Evolutionary conservation across 768 basidiomycete genomes (phyloP), one percentile per base, ranked within the genome.

Genomic region (Galerina sulciceps): DNA sequence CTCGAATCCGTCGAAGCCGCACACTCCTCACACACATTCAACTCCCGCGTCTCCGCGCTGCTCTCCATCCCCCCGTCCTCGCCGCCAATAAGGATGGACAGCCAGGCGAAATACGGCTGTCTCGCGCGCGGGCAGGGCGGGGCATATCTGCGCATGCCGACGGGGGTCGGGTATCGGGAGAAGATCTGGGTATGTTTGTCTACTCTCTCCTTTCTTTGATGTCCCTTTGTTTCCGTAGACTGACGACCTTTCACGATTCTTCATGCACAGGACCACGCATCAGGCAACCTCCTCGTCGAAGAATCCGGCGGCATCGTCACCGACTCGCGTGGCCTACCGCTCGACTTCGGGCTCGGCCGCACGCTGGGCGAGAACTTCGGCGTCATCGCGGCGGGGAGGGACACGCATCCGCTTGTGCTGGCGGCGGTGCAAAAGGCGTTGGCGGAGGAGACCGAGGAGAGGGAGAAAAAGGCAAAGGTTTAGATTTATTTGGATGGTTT

Each of bases 1-100:
- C 86, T 99, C 61, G 95, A 99, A 76, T 94, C 92, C 3, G 91
- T 96, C 43, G 96, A 99, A 69, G 85, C 91, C 3, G 89, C 88
- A 0, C 97, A 99, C 70, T 89, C 93, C 1, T 91, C 94, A n/a
- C 92, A 95, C 59, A 85, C 86, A 2, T 90, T 94, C 73, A 94
- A 90, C 68, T 85, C 85, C 35, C 81, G 80, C 18, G 89, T 98
- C 36, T 86, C 91, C 0, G 67, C 81, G 34, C 65, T 88, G 4
- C 77, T 98, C 22, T 82, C 82, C 1, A 82, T 97, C 55, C 85
- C 86, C n/a, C 76, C 82, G 54, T 85, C 86, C 15, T 76, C 82
- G 1, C 70, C 81, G 0, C 87, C 91, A 9, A 79, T 87, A 14
- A 81, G 93, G 17, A 97, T 99, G 95, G 96, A 99, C 71, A 93